Evolutionary conservation across 768 basidiomycete genomes (phyloP), one percentile per base, ranked within the genome.

Genomic region (Phylloporus sp.): DNA sequence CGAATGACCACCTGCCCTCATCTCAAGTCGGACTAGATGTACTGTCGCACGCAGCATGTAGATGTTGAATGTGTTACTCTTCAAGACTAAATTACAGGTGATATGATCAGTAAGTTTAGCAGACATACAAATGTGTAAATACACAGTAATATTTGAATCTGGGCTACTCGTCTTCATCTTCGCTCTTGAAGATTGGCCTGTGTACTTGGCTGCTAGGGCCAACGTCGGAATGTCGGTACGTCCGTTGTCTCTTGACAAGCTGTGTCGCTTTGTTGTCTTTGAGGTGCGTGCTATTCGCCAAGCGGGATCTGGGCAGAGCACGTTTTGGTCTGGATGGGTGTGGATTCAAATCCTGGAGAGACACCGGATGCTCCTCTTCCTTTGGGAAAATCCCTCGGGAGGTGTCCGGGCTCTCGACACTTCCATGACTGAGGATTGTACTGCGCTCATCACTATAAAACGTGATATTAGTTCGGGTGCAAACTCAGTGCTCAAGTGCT

Each of bases 241-340:
- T 58, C 48, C 67, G 69, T 45, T 47, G 66, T n/a, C 60, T 64
- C 54, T 68, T 68, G 41, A 44, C 12, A 1, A 49, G 27, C 18
- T 50, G 58, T 18, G 54, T 31, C 4, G 22, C 23, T 16, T 45
- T 12, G 4, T 50, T 56, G 16, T 55, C 50, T 44, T 52, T 29
- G 38, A 16, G 43, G 52, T n/a, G 34, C 34, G 7, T 22, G 12
- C 4, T 6, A 13, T 23, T 13, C 5, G 56, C 46, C 48, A 57
- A 28, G 28, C 62, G 63, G 36, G 56, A 57, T 49, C 35, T 66
- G 16, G 67, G 67, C 16, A 68, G 50, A 16, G 64, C 54, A 26
- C 67, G 69, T 52, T 68, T 68, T 45, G 62, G 60, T 36, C 67
- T 58, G 12, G 36, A 22, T 6, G 39, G 40, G 13, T 32, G 53